Evolutionary conservation across 169 alveolate genomes (phyloP).

Genomic region (Plasmodium reichenowi): DNA sequence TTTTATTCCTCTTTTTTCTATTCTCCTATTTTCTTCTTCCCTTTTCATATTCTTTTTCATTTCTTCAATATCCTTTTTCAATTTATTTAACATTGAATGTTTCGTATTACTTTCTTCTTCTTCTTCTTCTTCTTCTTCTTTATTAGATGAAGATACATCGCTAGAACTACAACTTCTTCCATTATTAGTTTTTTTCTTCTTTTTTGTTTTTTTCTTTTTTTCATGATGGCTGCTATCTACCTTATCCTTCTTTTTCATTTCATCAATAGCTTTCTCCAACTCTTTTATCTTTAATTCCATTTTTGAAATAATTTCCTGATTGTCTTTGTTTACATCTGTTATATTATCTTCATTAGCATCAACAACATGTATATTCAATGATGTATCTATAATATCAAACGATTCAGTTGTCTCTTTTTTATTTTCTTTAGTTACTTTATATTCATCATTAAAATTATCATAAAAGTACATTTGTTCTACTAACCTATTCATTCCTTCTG

Average conservation of each 20-base stretch:
- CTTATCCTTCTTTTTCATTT: constrained; percentile 25
- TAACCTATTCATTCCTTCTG: constrained; percentile 63
- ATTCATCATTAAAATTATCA: constrained; percentile 52
- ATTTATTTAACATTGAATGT: constrained; percentile 17
- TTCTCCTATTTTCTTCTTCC: constrained; percentile 9
- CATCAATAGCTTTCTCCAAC: constrained; percentile 48
- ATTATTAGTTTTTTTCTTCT: neutral
- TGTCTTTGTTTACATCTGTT: constrained; percentile 9
- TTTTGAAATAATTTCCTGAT: constrained; percentile 24
- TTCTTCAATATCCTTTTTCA: constrained; percentile 38
- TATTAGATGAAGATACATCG: neutral
- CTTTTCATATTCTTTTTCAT: constrained; percentile 21
- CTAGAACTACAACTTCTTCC: neutral
- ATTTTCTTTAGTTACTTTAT: constrained; percentile 25
- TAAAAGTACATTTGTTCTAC: constrained; percentile 75
- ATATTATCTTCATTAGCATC: constrained; percentile 19
- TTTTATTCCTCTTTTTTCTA: neutral
- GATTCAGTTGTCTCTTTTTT: constrained; percentile 9
- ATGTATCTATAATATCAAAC: constrained; percentile 41
- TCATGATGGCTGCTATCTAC: neutral
- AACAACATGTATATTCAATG: constrained; percentile 58
- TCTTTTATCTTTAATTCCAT: constrained; percentile 40
- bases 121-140: neutral
- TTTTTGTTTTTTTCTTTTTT: constrained; percentile 11
- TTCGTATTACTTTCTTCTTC: constrained; percentile 5